Conservation (phyloP, 1,139 yeast genomes). For the Candida sojae region DNA sequence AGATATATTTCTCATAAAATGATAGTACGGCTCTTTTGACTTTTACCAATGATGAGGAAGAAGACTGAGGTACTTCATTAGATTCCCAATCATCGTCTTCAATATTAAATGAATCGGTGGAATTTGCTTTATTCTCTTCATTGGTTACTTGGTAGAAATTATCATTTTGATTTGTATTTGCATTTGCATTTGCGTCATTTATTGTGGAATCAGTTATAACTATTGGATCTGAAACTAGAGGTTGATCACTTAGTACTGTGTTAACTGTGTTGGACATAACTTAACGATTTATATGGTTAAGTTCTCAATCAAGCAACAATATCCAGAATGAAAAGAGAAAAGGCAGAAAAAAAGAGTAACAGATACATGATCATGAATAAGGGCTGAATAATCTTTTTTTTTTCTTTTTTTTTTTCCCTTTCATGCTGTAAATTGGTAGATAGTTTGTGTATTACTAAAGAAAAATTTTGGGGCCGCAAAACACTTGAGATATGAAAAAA, state of each 20-base stretch:
- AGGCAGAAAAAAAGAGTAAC: neutral
- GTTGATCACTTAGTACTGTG: constrained; percentile 13
- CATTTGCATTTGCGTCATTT: constrained; percentile 2
- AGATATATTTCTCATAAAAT: constrained; percentile 11
- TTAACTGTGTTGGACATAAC: constrained; percentile 3
- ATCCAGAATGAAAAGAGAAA: neutral
- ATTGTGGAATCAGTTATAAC: constrained; percentile 5
- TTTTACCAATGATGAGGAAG: constrained; percentile 2
- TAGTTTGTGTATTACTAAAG: no score
- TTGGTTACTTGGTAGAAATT: neutral
- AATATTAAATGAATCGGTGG: constrained; percentile 9
- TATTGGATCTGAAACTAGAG: constrained; percentile 13
- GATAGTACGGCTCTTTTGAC: neutral
- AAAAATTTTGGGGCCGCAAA: neutral
- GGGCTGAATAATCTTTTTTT: neutral
- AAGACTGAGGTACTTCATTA: neutral
- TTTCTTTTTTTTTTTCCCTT: neutral
- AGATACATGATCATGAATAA: neutral
- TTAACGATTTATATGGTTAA: neutral
- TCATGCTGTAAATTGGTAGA: no score
- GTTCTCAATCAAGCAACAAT: no score
- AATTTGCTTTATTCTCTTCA: neutral
- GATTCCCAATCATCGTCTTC: constrained; percentile 8
- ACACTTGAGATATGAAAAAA: neutral
- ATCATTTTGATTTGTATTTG: constrained; percentile 3